phyloP scores from a whole-genome alignment of 2,329 filamentous ascomycete genomes.

The Lachnellula hyalina region DNA sequence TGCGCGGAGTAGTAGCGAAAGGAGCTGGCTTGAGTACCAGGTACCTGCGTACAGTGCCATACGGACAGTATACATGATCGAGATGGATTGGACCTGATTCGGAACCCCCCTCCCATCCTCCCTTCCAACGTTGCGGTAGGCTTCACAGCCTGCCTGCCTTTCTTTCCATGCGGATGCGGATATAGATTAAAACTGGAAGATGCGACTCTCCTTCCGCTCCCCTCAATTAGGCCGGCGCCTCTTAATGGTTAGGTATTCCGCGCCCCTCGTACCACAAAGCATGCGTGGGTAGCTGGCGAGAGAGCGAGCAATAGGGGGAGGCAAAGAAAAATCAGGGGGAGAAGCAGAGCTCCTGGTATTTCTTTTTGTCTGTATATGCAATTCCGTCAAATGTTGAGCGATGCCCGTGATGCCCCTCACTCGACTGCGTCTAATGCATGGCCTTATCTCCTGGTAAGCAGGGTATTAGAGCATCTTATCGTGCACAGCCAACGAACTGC shows the following conservation, averaged over 20 bases:
- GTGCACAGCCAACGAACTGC: conserved; percentile 1
- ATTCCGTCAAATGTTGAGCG: background rate
- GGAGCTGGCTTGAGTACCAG: background rate
- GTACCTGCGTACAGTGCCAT: background rate
- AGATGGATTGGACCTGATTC: background rate
- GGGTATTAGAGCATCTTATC: conserved; percentile 4
- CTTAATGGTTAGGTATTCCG: background rate
- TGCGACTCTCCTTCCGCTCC: background rate
- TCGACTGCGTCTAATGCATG: background rate
- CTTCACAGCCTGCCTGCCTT: background rate
- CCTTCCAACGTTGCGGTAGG: background rate
- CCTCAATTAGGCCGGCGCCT: background rate
- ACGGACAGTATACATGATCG: background rate
- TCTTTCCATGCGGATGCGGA: background rate
- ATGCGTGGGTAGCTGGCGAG: background rate
- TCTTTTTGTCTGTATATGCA: background rate
- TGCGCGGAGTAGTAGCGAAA: background rate
- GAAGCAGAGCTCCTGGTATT: background rate
- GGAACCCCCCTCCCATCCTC: background rate
- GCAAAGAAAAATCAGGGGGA: background rate
- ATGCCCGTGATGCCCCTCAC: background rate
- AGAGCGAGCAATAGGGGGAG: background rate
- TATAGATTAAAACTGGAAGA: background rate
- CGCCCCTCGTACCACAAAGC: background rate
- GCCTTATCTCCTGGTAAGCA: conserved; percentile 5